Evolutionary conservation across 2,329 filamentous ascomycete species (phyloP), one percentile per base, ranked within the genome.

Genomic region (Verruconis gallopava): DNA sequence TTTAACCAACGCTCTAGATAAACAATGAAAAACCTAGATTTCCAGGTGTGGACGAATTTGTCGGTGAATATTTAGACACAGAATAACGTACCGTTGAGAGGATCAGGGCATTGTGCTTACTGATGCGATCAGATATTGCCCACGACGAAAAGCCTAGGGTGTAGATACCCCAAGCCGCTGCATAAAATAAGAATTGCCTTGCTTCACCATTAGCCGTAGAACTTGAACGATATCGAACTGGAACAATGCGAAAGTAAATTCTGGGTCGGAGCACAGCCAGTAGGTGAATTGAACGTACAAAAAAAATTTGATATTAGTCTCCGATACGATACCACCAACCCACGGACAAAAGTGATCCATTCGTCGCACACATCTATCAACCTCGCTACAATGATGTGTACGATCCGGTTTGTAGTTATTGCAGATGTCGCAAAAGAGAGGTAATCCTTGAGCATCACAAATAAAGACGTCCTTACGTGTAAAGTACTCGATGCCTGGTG

Each of bases 321-420:
- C 88, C 0, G 78, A 81, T 6, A 98, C 79, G 49, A 94, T 83
- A 17, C 89, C 91, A 3, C 89, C 89, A n/a, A 93, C 88, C 76
- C 78, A 96, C 0, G 89, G 91, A 54, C 91, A 98, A 53, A 88
- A 91, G 55, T 96, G 89, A 48, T 96, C 89, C 81, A 95, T 91
- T 53, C 91, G 91, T 32, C 73, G 66, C 17, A 93, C 81, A 54
- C 89, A 96, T 34, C 85, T 72, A 38, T 76, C 76, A 11, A 91
- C 66, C 55, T 93, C 84, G 40, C 79, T 79, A 54, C 82, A 93
- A 60, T 96, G 89, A 56, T 94, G 86, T 2, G 81, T 74, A 3
- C 89, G 73, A 54, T 95, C 89, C 0, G 82, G 78, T 59, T 95
- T 96, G 76, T 83, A 94, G 49, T 81, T 84, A 43, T 74, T 74